Conservation (phyloP, 2,329 filamentous ascomycete genomes). For the Penicillium digitatum region DNA sequence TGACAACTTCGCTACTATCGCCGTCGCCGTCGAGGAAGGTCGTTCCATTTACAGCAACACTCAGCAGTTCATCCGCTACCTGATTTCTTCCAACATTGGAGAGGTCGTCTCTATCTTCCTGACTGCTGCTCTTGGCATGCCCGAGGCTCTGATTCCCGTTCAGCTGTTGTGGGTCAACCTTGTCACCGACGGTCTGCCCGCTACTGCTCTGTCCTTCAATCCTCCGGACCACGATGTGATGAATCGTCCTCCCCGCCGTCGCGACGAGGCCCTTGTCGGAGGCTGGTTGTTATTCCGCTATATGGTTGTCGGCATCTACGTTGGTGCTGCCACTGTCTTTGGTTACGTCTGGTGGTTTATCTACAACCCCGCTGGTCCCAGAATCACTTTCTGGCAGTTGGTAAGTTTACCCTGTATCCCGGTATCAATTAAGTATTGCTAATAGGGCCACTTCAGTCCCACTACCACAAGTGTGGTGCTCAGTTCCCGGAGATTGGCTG, state of each 20-base stretch:
- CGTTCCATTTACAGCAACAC: constrained; percentile 99
- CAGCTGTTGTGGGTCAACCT: constrained; percentile 98
- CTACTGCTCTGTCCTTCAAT: constrained; percentile 95
- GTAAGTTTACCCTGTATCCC: constrained; percentile 39
- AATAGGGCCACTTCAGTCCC: constrained; percentile 46
- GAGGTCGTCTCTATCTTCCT: constrained; percentile 99
- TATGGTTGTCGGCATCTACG: constrained; percentile 91
- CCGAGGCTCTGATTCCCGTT: constrained; percentile 92
- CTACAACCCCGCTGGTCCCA: constrained; percentile 84
- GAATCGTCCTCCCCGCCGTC: constrained; percentile 84
- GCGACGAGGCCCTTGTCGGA: constrained; percentile 85
- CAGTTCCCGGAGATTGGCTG: constrained; percentile 88
- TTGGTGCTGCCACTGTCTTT: constrained; percentile 88
- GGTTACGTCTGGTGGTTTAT: constrained; percentile 99
- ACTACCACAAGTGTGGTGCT: constrained; percentile 89
- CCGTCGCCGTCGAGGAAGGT: constrained; percentile 92
- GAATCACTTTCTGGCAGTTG: constrained; percentile 86
- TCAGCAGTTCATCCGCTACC: constrained; percentile 97
- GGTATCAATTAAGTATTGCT: constrained; percentile 8
- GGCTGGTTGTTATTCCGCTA: constrained; percentile 98
- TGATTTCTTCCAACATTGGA: constrained; percentile 98
- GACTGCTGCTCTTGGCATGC: constrained; percentile 93
- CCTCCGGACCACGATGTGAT: constrained; percentile 98
- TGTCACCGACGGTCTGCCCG: constrained; percentile 93
- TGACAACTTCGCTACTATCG: constrained; percentile 98